Conservation (phyloP, 1,139 yeast species). For the Scheffersomyces segobiensis region DNA sequence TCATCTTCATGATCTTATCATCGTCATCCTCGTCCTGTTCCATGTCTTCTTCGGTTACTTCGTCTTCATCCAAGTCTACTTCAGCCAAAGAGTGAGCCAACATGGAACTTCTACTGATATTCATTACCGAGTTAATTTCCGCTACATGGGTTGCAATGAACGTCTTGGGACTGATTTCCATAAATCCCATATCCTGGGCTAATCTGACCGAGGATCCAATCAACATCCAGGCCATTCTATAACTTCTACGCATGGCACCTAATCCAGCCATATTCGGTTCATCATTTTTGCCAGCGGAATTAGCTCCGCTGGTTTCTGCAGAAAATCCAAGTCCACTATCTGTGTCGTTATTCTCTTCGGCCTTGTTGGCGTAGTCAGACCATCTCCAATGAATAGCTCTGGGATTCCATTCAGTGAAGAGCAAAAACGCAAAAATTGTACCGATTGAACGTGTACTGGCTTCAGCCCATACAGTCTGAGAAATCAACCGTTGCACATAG, state of each 20-base stretch:
- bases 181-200: slow-evolving; percentile 84
- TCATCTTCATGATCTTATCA: slow-evolving; percentile 31
- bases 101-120: slow-evolving; percentile 68
- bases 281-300: slow-evolving; percentile 12
- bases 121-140: slow-evolving; percentile 76
- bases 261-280: slow-evolving; percentile 67
- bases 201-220: slow-evolving; percentile 84
- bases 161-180: slow-evolving; percentile 71
- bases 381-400: slow-evolving; percentile 89
- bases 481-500: slow-evolving; percentile 75
- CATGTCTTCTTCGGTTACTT: slow-evolving; percentile 31
- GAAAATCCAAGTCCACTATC: slow-evolving; percentile 6
- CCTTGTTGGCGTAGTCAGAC: slow-evolving; percentile 79
- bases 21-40: slow-evolving; percentile 29
- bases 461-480: slow-evolving; percentile 93
- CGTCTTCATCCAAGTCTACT: slow-evolving; percentile 52
- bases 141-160: slow-evolving; percentile 83
- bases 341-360: slow-evolving; percentile 34
- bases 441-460: slow-evolving; percentile 87
- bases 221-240: slow-evolving; percentile 92
- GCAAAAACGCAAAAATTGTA: slow-evolving; percentile 76
- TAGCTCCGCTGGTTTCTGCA: neutral
- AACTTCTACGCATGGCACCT: slow-evolving; percentile 83
- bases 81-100: slow-evolving; percentile 66
- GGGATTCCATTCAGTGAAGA: slow-evolving; percentile 96